phyloP scores from a whole-genome alignment of 345 rosid genomes.

The Rhizophora apiculata region DNA sequence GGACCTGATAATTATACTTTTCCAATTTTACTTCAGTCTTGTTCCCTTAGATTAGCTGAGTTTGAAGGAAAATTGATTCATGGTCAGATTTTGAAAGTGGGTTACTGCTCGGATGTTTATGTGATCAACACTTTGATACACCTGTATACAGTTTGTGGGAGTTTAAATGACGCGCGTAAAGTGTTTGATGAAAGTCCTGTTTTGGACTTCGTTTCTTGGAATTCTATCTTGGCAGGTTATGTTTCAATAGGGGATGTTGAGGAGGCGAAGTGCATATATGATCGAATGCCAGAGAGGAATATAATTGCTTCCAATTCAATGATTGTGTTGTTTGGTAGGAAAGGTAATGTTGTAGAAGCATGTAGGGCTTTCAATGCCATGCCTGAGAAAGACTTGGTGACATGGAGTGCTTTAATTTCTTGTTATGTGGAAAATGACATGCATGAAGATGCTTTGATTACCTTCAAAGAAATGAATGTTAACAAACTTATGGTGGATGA shows the following conservation, averaged over 20 bases:
- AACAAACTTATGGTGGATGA: slow-evolving; percentile 40
- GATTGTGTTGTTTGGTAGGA: slow-evolving; percentile 53
- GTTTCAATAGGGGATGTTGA: slow-evolving; percentile 38
- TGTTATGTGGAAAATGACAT: slow-evolving; percentile 47
- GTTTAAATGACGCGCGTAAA: slow-evolving; percentile 34
- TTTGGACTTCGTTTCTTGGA: slow-evolving; percentile 58
- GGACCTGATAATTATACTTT: slow-evolving; percentile 45
- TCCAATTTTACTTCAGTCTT: slow-evolving; percentile 49
- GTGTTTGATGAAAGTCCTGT: slow-evolving; percentile 48
- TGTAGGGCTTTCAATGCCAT: slow-evolving; percentile 36
- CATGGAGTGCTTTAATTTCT: slow-evolving; percentile 61
- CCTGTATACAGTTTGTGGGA: slow-evolving; percentile 46
- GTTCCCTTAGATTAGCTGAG: slow-evolving; percentile 33
- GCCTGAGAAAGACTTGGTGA: slow-evolving; percentile 45
- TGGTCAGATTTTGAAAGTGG: slow-evolving; percentile 38
- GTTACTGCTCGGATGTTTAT: slow-evolving; percentile 47
- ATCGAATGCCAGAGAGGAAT: slow-evolving; percentile 45
- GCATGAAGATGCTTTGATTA: slow-evolving; percentile 39
- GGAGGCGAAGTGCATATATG: slow-evolving; percentile 40
- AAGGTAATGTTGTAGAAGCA: slow-evolving; percentile 40
- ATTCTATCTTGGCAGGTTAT: slow-evolving; percentile 54
- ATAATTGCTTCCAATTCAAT: slow-evolving; percentile 56
- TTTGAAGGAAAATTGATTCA: slow-evolving; percentile 48
- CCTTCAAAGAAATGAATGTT: slow-evolving; percentile 38
- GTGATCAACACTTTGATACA: slow-evolving; percentile 47